These are phyloP conservation scores for Chlorella sp. DNA, from an alignment of 139 green algal genomes.

Conservation along the genomic window DNA sequence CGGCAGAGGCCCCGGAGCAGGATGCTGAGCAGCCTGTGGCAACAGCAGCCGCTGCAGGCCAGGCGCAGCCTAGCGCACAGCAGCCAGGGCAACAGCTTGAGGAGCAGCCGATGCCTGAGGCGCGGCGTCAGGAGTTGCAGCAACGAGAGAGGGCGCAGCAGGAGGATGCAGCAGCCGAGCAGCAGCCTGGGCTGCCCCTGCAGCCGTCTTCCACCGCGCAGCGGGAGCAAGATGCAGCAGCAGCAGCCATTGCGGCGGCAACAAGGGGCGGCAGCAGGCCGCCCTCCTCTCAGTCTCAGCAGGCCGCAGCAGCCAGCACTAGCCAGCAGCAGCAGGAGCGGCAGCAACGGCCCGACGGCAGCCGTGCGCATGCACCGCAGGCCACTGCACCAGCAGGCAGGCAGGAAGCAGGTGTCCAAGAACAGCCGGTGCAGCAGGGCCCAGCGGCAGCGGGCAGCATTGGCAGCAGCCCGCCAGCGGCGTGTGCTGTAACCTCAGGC, in stretches of 20 bases:
- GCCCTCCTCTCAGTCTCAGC: neutral
- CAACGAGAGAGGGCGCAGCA: neutral
- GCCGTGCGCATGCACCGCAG: neutral
- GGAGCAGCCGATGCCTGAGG: too few species aligned
- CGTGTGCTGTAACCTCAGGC: neutral
- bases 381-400: too few species aligned
- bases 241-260: neutral
- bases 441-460: neutral
- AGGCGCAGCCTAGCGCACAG: neutral
- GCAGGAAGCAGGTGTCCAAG: too few species aligned
- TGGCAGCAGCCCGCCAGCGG: neutral
- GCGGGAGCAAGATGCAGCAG: conserved; percentile 7
- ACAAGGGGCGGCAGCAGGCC: neutral
- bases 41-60: neutral
- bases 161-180: too few species aligned
- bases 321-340: neutral
- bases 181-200: neutral
- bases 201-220: neutral
- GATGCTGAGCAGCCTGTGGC: neutral
- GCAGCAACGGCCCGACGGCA: neutral
- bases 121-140: neutral
- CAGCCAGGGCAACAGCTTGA: neutral
- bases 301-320: neutral
- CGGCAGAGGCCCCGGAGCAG: too few species aligned
- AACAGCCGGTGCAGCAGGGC: neutral